Conservation (phyloP, 2,329 filamentous ascomycete species). For the Trichoderma polysporum region DNA sequence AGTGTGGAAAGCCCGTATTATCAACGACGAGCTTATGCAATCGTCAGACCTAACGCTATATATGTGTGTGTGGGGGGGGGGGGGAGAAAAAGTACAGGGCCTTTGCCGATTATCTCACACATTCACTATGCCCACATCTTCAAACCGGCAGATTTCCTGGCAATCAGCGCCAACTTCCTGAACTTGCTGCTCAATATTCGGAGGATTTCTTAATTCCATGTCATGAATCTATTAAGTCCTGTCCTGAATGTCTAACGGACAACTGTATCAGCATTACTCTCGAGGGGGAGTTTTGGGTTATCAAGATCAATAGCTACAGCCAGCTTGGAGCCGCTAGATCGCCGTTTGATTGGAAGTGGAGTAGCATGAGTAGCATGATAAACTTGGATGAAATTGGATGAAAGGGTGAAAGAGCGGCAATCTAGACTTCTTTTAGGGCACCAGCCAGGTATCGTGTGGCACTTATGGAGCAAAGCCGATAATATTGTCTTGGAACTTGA, state of each 20-base stretch:
- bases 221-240: constrained; percentile 13
- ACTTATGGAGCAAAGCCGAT: constrained; percentile 12
- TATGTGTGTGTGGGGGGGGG: neutral
- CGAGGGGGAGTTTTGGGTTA: constrained; percentile 12
- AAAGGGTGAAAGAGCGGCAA: neutral
- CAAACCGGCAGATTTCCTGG: neutral
- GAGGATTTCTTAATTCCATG: constrained; percentile 1
- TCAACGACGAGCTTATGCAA: constrained; percentile 22
- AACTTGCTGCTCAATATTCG: neutral
- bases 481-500: neutral
- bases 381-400: neutral
- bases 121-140: neutral
- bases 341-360: constrained; percentile 20
- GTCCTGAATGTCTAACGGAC: constrained; percentile 20
- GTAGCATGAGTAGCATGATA: no score
- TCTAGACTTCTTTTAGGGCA: neutral
- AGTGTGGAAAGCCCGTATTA: constrained; percentile 19
- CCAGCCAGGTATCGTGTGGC: constrained; percentile 6
- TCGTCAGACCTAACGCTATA: neutral
- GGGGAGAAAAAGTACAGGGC: neutral
- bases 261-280: constrained; percentile 12
- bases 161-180: neutral
- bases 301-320: constrained; percentile 18
- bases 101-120: neutral
- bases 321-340: constrained; percentile 21